phyloP scores from a whole-genome alignment of 192 early-diverging fungal species.

The Coemansia sp. region DNA sequence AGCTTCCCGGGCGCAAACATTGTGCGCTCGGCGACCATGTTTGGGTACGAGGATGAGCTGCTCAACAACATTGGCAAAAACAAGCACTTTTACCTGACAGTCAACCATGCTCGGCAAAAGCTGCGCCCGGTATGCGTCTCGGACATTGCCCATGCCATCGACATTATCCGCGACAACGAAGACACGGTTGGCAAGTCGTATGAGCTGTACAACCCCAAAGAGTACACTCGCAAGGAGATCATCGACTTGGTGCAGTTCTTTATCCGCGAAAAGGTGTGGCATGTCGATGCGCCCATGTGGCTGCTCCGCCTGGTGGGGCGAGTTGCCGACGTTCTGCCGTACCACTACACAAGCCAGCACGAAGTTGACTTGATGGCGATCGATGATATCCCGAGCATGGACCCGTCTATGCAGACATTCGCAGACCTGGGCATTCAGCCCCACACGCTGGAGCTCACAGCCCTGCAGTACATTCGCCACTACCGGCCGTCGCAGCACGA shows the following conservation, averaged over 20 bases:
- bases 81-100: constrained; percentile 42
- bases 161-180: constrained; percentile 68
- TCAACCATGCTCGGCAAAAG: constrained; percentile 40
- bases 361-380: constrained; percentile 80
- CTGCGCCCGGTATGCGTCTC: constrained; percentile 60
- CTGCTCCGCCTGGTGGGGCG: constrained; percentile 66
- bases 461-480: constrained; percentile 78
- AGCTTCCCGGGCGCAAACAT: constrained; percentile 92
- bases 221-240: constrained; percentile 71
- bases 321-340: constrained; percentile 65
- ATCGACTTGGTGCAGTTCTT: constrained; percentile 70
- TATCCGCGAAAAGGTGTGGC: constrained; percentile 58
- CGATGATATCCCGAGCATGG: constrained; percentile 62
- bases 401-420: constrained; percentile 74
- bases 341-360: constrained; percentile 78
- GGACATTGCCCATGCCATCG: constrained; percentile 86
- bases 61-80: constrained; percentile 78
- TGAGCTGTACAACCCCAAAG: constrained; percentile 81
- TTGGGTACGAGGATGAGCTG: constrained; percentile 91
- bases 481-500: constrained; percentile 69
- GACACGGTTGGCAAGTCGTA: constrained; percentile 78
- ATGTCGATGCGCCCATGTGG: constrained; percentile 70
- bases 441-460: constrained; percentile 72
- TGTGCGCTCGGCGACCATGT: constrained; percentile 85
- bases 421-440: constrained; percentile 83